phyloP scores from a whole-genome alignment of 1,139 yeast genomes.

The Hemisphaericaspora lyxosophila region DNA sequence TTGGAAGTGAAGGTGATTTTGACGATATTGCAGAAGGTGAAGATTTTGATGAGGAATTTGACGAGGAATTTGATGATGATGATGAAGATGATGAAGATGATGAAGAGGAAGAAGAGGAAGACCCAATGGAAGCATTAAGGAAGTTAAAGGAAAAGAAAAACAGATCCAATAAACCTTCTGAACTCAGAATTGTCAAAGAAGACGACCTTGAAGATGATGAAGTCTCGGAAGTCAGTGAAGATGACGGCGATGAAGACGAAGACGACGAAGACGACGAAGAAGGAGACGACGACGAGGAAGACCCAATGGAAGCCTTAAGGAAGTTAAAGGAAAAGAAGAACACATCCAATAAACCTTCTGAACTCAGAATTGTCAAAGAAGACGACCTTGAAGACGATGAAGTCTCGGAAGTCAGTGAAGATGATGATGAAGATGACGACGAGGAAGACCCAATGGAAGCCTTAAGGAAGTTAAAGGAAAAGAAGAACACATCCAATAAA shows the following conservation, averaged over 20 bases:
- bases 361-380: slow-evolving; percentile 24
- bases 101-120: slow-evolving; percentile 20
- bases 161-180: slow-evolving; percentile 10
- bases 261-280: slow-evolving; percentile 18
- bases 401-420: slow-evolving; percentile 13
- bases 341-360: slow-evolving; percentile 10
- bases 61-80: slow-evolving; percentile 19
- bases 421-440: slow-evolving; percentile 14
- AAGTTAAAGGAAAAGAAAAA: slow-evolving; percentile 26
- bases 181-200: slow-evolving; percentile 24
- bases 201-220: too few relatives aligned
- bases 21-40: too few relatives aligned
- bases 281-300: slow-evolving; percentile 19
- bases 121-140: slow-evolving; percentile 24
- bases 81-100: slow-evolving; percentile 14
- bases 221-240: too few relatives aligned
- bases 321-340: slow-evolving; percentile 26
- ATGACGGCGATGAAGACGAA: slow-evolving; percentile 19
- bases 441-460: slow-evolving; percentile 26
- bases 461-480: slow-evolving; percentile 25
- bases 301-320: slow-evolving; percentile 24
- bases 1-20: slow-evolving; percentile 16
- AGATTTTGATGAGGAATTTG: too few relatives aligned
- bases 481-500: slow-evolving; percentile 17
- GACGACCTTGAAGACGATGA: slow-evolving; percentile 29